Percentiles rank a stretch among this genome's conserved stretches.
Evolutionary conservation across 176 grass and related monocot species (phyloP).

Genomic region (Raddia guianensis): DNA sequence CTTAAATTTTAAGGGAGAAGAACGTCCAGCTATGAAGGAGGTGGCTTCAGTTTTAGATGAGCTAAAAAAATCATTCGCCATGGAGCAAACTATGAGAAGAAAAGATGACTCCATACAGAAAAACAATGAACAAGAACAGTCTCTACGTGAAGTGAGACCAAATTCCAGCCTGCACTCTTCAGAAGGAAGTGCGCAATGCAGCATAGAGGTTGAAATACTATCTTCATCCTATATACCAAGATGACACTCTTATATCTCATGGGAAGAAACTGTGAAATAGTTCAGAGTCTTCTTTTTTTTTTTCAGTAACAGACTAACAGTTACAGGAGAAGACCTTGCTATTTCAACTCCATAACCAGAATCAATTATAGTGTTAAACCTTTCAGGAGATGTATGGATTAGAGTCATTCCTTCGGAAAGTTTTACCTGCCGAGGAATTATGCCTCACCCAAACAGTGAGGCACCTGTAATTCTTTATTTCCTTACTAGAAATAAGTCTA

Average conservation of each 20-base stretch:
- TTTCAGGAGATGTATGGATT: not conserved
- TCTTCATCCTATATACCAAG: constrained; percentile 20
- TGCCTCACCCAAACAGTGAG: no score
- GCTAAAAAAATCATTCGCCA: constrained; percentile 32
- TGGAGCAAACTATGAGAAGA: constrained; percentile 7
- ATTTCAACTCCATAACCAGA: not conserved
- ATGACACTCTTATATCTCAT: not conserved
- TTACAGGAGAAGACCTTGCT: not conserved
- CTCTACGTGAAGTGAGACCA: not conserved
- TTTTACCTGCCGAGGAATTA: no score
- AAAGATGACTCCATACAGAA: not conserved
- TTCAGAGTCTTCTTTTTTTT: not conserved
- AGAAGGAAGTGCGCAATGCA: constrained; percentile 29
- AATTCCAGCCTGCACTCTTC: constrained; percentile 4
- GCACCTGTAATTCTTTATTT: no score
- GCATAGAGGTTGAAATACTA: constrained; percentile 34
- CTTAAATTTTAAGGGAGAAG: constrained; percentile 54
- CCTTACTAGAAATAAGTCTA: no score
- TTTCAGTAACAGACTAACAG: not conserved
- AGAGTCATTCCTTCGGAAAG: no score
- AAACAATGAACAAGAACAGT: not conserved
- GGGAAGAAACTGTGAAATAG: not conserved
- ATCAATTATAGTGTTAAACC: not conserved
- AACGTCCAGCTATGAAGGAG: constrained; percentile 52
- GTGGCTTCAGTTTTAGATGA: constrained; percentile 43